Conservation (phyloP, 768 basidiomycete genomes). For the Rossbeevera mucosa region DNA sequence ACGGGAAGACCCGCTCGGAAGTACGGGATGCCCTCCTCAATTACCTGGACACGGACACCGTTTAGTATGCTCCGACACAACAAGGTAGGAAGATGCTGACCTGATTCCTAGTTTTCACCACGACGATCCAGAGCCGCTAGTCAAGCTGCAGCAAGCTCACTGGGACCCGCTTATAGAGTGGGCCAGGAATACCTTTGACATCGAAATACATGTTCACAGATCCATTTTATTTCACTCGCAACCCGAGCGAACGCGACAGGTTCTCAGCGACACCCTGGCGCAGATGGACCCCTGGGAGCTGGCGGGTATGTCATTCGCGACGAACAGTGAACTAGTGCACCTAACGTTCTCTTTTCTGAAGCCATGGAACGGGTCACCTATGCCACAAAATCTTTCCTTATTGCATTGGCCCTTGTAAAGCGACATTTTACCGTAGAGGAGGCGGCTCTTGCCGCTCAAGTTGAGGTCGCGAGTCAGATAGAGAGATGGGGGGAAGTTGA, state of each 20-base stretch:
- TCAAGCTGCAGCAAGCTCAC: slow-evolving; percentile 69
- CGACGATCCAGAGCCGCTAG: slow-evolving; percentile 69
- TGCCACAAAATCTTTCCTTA: slow-evolving; percentile 85
- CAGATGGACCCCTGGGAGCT: slow-evolving; percentile 79
- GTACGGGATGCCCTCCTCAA: slow-evolving; percentile 67
- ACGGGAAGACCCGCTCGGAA: slow-evolving; percentile 51
- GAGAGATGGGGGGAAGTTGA: slow-evolving; percentile 99
- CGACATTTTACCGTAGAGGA: slow-evolving; percentile 74
- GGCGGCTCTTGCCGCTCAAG: slow-evolving; percentile 79
- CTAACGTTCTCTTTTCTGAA: slow-evolving; percentile 26
- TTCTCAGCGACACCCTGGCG: slow-evolving; percentile 53
- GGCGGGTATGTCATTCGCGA: slow-evolving; percentile 58
- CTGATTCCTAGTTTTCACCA: slow-evolving; percentile 65
- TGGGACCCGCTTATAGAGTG: slow-evolving; percentile 89
- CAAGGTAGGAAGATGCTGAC: slow-evolving; percentile 2
- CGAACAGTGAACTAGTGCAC: background rate
- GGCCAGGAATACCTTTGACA: slow-evolving; percentile 60
- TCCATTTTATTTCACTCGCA: slow-evolving; percentile 72
- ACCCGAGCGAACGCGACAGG: slow-evolving; percentile 59
- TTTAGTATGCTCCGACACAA: slow-evolving; percentile 52
- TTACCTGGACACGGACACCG: slow-evolving; percentile 93
- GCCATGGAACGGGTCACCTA: slow-evolving; percentile 91
- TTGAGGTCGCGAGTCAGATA: slow-evolving; percentile 95
- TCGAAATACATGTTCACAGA: slow-evolving; percentile 64
- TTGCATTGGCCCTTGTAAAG: slow-evolving; percentile 78